Base-by-base conservation (phyloP, 805 yeast species). In the Yamadazyma insecticola region DNA sequence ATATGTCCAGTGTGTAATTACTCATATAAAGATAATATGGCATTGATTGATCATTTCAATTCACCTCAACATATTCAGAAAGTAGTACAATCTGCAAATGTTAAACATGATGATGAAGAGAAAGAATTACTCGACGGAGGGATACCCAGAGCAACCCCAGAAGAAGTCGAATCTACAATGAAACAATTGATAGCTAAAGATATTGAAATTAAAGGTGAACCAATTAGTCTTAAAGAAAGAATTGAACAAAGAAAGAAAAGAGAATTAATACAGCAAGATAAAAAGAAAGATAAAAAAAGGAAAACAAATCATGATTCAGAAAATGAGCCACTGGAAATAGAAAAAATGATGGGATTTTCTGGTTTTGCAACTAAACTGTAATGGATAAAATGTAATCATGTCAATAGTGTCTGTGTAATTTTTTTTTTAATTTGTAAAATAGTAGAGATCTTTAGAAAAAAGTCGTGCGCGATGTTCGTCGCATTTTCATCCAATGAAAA, bases 31-130 rank as follows among this genome's bases (percentile, higher is more conserved):
- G 97, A 92, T 51, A 81, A 83, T 35, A 59, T 87, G 43, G 82
- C 87, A 39, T 77, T 78, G 51, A 68, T 86, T 3, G 94, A 89
- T 50, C 97, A 92, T 59, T 62, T 86, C 48, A 87, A 85, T 48
- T 76, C 87, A 22, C 78, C 77, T 21, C 79, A 72, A 38, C 97
- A 83, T 55, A 48, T 70, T 23, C 51, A 58, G 4, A 67, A 63
- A 35, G 65, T 50, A 10, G 35, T 35, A 20, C 28, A 13, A 24
- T 3, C 27, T n/a, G 16, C 28, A 29, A 26, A 29, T 4, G 32
- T 29, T 3, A 40, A 22, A 4, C 36, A 38, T 5, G 43, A 33
- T 5, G 31, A 32, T 5, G 31, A 36, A n/a, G 46, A 38, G 6
- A 35, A 32, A 2, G 53, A 50, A 24, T 28, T 39, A 16, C 28